These are phyloP conservation scores for Hygrophila difformis DNA, from an alignment of 257 asterid genomes.

Conservation along the genomic window DNA sequence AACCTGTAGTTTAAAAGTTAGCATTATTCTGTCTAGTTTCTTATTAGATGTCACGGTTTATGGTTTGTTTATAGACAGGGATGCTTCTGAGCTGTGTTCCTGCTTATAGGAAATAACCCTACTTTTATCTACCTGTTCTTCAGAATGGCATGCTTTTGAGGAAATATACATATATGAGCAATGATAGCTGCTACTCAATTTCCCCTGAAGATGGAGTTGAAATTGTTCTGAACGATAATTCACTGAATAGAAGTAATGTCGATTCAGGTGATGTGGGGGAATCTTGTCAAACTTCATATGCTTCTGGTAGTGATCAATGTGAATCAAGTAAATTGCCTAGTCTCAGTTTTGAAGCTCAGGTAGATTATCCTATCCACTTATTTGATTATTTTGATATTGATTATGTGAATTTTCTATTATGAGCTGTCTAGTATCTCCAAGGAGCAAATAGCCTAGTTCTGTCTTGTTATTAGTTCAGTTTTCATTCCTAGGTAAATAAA, in stretches of 20 bases:
- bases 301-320: slow-evolving; percentile 39
- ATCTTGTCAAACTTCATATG: slow-evolving; percentile 27
- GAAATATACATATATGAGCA: slow-evolving; percentile 68
- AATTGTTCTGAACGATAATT: slow-evolving; percentile 41
- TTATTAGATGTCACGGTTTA: background rate
- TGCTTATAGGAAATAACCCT: slow-evolving; percentile 22
- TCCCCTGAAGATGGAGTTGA: slow-evolving; percentile 84
- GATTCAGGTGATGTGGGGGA: slow-evolving; percentile 39
- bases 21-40: no score
- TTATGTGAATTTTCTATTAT: no score
- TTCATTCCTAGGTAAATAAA: no score
- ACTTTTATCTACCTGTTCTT: slow-evolving; percentile 14
- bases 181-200: slow-evolving; percentile 75
- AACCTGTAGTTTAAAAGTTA: no score
- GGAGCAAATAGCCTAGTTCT: no score
- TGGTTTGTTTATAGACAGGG: background rate
- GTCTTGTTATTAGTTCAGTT: no score
- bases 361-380: slow-evolving; percentile 15
- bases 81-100: no score
- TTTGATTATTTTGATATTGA: slow-evolving; percentile 1
- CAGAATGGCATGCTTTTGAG: slow-evolving; percentile 82
- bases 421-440: no score
- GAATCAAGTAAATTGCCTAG: slow-evolving; percentile 50
- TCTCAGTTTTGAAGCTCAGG: slow-evolving; percentile 97
- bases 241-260: slow-evolving; percentile 25